Conservation (phyloP, 2,329 filamentous ascomycete species). For the Claviceps maximensis region DNA sequence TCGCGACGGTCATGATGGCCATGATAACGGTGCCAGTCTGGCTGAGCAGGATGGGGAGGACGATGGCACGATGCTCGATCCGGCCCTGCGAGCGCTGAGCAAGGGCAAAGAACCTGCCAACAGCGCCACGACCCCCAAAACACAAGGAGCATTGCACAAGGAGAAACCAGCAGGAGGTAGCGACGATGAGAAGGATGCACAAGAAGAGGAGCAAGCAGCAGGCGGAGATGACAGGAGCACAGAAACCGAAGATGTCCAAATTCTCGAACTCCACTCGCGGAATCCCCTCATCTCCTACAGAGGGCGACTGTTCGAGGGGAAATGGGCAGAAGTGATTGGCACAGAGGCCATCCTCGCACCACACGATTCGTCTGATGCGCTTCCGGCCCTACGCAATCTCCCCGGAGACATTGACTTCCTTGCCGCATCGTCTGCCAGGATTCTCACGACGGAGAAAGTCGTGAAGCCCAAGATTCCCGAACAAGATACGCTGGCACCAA, state of each 20-base stretch:
- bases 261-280: constrained; percentile 65
- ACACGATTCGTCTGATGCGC: constrained; percentile 18
- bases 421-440: constrained; percentile 51
- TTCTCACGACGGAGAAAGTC: constrained; percentile 39
- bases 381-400: constrained; percentile 32
- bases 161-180: not conserved
- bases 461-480: constrained; percentile 33
- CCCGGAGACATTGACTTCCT: constrained; percentile 51
- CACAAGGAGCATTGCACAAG: not conserved
- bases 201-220: constrained; percentile 1
- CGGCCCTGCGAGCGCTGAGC: constrained; percentile 2
- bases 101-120: constrained; percentile 9
- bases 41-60: constrained; percentile 1
- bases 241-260: constrained; percentile 45
- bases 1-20: constrained; percentile 7
- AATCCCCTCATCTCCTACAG: constrained; percentile 72
- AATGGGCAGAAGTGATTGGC: constrained; percentile 73
- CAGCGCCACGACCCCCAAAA: not conserved
- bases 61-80: constrained; percentile 5
- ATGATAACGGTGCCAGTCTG: not conserved
- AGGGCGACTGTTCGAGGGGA: constrained; percentile 63
- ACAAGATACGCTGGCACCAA: constrained; percentile 23
- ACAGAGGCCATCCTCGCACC: constrained; percentile 65
- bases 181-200: not conserved
- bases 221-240: constrained; percentile 1